Conservation (phyloP, 2,329 filamentous ascomycete species). For the Waltergamsia citrina region DNA sequence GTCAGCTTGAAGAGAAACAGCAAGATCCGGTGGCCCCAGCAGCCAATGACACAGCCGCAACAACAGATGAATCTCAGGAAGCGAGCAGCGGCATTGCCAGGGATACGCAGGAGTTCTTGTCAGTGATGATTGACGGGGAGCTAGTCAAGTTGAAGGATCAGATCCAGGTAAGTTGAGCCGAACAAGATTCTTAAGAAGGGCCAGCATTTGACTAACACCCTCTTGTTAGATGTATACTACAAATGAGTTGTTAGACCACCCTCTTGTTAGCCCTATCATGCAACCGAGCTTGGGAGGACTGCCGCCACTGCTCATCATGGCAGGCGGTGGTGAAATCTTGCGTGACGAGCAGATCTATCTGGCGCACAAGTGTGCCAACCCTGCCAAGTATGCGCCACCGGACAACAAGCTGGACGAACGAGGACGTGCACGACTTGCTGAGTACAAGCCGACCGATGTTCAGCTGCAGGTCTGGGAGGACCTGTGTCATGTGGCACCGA, state of each 20-base stretch:
- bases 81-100: conserved; percentile 16
- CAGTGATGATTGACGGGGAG: conserved; percentile 62
- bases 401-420: conserved; percentile 53
- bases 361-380: conserved; percentile 89
- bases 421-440: conserved; percentile 48
- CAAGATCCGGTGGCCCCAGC: conserved; percentile 20
- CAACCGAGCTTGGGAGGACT: conserved; percentile 85
- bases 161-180: conserved; percentile 57
- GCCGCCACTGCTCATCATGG: conserved; percentile 77
- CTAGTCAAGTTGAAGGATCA: conserved; percentile 75
- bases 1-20: conserved; percentile 18
- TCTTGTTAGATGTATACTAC: conserved; percentile 62
- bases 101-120: conserved; percentile 32
- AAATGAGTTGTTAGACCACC: conserved; percentile 78
- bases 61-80: conserved; percentile 6
- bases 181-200: too few relatives aligned
- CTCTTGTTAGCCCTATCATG: conserved; percentile 79
- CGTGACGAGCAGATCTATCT: conserved; percentile 93
- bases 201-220: too few relatives aligned
- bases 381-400: conserved; percentile 62
- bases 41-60: conserved; percentile 9
- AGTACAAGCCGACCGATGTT: conserved; percentile 77
- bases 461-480: conserved; percentile 96
- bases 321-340: conserved; percentile 80
- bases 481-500: conserved; percentile 84